A percentile compares a stretch with the other conserved stretches of the same genome.
Conservation (phyloP, 139 green algal species). For the Trebouxia sp. region DNA sequence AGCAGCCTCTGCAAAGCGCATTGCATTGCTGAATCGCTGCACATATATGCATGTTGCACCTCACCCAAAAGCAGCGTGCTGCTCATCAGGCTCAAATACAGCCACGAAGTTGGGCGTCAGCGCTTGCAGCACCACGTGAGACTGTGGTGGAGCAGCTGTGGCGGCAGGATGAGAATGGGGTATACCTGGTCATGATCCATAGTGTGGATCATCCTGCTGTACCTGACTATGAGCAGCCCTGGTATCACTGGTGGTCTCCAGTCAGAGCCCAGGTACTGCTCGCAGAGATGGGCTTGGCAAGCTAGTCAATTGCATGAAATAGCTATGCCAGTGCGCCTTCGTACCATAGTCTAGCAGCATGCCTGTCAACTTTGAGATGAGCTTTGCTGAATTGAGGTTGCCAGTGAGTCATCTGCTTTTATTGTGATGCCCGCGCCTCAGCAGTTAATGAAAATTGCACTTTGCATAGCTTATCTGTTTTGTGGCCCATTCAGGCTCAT, state of each 20-base stretch:
- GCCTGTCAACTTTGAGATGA: not conserved
- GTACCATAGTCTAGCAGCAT: not conserved
- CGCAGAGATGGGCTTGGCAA: not conserved
- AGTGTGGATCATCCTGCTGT: constrained; percentile 2
- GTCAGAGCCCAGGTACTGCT: constrained; percentile 3
- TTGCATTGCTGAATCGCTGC: too few species aligned
- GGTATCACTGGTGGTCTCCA: constrained; percentile 21
- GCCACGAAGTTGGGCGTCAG: not conserved
- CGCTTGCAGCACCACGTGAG: constrained; percentile 38
- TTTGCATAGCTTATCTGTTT: not conserved
- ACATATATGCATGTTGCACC: too few species aligned
- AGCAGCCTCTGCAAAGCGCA: too few species aligned
- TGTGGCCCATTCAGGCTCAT: not conserved
- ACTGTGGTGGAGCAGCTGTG: constrained; percentile 50
- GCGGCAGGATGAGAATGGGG: constrained; percentile 55
- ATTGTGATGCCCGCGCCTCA: not conserved
- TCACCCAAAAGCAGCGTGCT: too few species aligned
- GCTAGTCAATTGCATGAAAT: too few species aligned
- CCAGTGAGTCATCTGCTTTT: not conserved
- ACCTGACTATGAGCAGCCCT: not conserved
- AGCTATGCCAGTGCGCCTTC: too few species aligned
- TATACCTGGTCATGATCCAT: constrained; percentile 51
- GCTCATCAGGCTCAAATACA: not conserved
- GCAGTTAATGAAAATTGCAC: not conserved
- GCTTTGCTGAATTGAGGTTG: not conserved